Evolutionary conservation across 441 rosid genomes (phyloP), one percentile per base, ranked within the genome.

Genomic region (Heliophila coronopifolia): DNA sequence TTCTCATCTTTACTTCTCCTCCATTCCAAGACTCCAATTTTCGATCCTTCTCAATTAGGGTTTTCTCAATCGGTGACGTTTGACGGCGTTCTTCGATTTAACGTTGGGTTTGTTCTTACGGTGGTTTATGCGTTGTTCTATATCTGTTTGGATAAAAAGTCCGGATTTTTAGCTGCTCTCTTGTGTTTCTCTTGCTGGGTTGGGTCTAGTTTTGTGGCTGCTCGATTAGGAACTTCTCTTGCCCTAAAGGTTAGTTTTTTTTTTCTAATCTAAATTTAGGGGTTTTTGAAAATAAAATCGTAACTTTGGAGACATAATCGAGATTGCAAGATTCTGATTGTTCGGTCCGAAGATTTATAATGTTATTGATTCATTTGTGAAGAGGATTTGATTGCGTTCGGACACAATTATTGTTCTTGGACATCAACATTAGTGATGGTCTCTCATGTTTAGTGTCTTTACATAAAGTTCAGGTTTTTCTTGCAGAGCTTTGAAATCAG

Each of bases 131-230:
- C 77, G 15, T 46, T 76, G 23, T 77, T 78, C 43, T 90, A 86
- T 34, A 31, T 80, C 36, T 42, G 53, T 32, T 60, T 86, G 72
- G 98, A 90, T 59, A 69, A 63, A 36, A 91, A 67, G 65, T 90
- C 96, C 44, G 96, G 98, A 1, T 55, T 69, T 48, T 33, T 91
- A 43, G 98, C 84, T 2, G 96, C 87, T 68, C 33, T 80, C 43
- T 69, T 90, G 8, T 90, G 98, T 59, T 66, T 84, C 61, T 73
- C 58, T 17, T 86, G 98, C 61, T 91, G 96, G 98, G 73, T 84
- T 24, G 88, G 86, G 19, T 77, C 94, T 53, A 70, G 81, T 66
- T 57, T 62, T 25, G 38, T 84, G 13, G 79, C 86, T 32, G 65
- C n/a, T 17, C 48, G 60, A n/a, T 80, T 90, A 41, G 92, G 87